Evolutionary conservation across 1,139 yeast genomes (phyloP).

Genomic region (Kazachstania sp.): DNA sequence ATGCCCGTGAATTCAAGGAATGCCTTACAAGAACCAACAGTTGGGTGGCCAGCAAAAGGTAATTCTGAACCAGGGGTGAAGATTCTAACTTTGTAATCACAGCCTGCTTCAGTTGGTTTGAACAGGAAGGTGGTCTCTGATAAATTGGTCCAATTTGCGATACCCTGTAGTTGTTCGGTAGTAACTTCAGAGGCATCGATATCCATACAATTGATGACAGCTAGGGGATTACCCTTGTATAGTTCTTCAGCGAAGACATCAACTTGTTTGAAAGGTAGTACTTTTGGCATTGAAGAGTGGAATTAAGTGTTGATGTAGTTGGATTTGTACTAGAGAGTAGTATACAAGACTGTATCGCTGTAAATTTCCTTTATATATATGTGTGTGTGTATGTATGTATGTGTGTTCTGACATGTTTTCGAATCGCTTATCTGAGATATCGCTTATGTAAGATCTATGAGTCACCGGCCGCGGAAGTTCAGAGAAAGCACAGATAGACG

Average conservation of each 20-base stretch:
- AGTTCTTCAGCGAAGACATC: conserved; percentile 42
- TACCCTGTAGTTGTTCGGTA: conserved; percentile 36
- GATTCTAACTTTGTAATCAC: conserved; percentile 42
- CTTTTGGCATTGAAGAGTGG: conserved; percentile 9
- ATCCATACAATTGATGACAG: conserved; percentile 33
- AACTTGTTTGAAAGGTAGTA: conserved; percentile 37
- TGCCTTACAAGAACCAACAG: conserved; percentile 44
- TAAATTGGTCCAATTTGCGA: conserved; percentile 49
- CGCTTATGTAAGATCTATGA: too few relatives aligned
- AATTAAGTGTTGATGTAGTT: neutral
- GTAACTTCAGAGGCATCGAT: conserved; percentile 19
- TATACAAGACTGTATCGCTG: neutral
- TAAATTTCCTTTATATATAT: neutral
- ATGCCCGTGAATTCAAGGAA: conserved; percentile 32
- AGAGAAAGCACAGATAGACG: too few relatives aligned
- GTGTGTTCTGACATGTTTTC: neutral
- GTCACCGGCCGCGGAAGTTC: too few relatives aligned
- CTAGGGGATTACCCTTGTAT: conserved; percentile 48
- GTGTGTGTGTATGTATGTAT: too few relatives aligned
- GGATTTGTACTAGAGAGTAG: too few relatives aligned
- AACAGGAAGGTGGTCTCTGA: conserved; percentile 48
- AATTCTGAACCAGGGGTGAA: conserved; percentile 41
- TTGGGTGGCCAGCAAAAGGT: conserved; percentile 58
- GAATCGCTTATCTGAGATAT: too few relatives aligned
- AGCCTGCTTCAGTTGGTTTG: conserved; percentile 32